Base-by-base conservation (phyloP, 2,329 filamentous ascomycete genomes). In the Xylariaceae sp. region DNA sequence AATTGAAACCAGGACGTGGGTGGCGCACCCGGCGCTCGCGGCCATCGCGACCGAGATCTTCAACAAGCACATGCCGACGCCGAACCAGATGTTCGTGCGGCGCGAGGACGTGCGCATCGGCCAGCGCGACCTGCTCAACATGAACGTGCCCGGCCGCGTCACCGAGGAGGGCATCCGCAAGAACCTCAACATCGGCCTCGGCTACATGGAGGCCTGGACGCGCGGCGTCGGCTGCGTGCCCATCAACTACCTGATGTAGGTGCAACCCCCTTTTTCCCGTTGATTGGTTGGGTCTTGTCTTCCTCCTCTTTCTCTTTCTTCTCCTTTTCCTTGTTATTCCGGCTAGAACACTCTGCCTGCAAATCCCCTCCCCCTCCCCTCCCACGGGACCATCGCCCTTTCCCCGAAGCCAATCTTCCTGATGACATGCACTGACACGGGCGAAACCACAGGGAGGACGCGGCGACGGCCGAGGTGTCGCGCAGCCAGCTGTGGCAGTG, bases 161-260 rank as follows among this genome's bases (percentile, higher is more conserved):
- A 95, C 90, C 50, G 90, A 96, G 62, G 87, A 81, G 5, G 92
- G 92, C 37, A 95, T 98, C 67, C 79, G 85, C 56, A 94, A 95
- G 80, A 98, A 96, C 69, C 72, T 98, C 45, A 90, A 88, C 66
- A 96, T 98, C 47, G 92, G 90, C 24, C 77, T 98, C 5, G 83
- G 84, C 32, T 98, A 98, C 67, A 98, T 96, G 90, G 92, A 98
- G 66, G 92, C 87, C 42, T 98, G 92, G 92, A 72, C 96, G 40
- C 83, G 89, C 42, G 92, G 90, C 21, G 75, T 96, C 15, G 92
- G 92, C 37, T 98, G 92, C 53, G 89, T 96, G 33, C 92, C 92
- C 31, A 95, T 96, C 66, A 95, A 96, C 72, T 94, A 83, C 60
- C 72, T 96, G 36, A 96, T 96, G 90, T 76, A 63, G 56, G 61